These are phyloP conservation scores for Elsinoe ampelina DNA, from an alignment of 2,329 filamentous ascomycete genomes.

Conservation along the genomic window DNA sequence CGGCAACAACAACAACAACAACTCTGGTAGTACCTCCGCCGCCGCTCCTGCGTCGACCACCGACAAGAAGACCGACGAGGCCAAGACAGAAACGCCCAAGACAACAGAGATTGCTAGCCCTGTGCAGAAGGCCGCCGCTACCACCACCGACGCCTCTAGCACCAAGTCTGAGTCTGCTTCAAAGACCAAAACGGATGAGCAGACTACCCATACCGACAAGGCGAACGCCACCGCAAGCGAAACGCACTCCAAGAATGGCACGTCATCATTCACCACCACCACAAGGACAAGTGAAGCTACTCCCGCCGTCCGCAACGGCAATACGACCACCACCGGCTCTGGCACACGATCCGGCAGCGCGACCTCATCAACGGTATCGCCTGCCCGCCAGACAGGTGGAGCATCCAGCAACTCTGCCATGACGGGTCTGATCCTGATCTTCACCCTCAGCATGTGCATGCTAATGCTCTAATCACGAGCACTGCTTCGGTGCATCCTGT, in stretches of 20 bases:
- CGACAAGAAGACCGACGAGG: neutral
- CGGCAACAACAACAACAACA: neutral
- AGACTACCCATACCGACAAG: neutral
- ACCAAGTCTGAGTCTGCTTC: conserved; percentile 4
- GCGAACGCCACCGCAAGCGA: neutral
- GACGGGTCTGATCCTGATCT: conserved; percentile 1
- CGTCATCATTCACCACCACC: neutral
- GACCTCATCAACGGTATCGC: neutral
- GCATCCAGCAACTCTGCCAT: conserved; percentile 1
- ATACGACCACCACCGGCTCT: neutral
- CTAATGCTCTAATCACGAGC: conserved; percentile 5
- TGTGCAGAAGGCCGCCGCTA: neutral
- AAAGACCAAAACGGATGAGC: neutral
- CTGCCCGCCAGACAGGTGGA: conserved; percentile 1
- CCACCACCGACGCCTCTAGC: neutral
- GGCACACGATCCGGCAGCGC: conserved; percentile 5
- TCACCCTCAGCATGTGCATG: conserved; percentile 10
- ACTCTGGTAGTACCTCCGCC: neutral
- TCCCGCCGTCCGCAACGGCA: neutral
- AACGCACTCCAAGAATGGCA: neutral
- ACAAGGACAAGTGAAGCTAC: conserved; percentile 5
- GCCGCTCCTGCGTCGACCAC: neutral
- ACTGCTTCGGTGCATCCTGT: neutral
- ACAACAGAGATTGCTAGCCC: neutral
- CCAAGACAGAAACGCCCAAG: neutral